These are phyloP conservation scores for Fusarium pseudonygamai DNA, from an alignment of 2,329 filamentous ascomycete species.

Conservation along the genomic window DNA sequence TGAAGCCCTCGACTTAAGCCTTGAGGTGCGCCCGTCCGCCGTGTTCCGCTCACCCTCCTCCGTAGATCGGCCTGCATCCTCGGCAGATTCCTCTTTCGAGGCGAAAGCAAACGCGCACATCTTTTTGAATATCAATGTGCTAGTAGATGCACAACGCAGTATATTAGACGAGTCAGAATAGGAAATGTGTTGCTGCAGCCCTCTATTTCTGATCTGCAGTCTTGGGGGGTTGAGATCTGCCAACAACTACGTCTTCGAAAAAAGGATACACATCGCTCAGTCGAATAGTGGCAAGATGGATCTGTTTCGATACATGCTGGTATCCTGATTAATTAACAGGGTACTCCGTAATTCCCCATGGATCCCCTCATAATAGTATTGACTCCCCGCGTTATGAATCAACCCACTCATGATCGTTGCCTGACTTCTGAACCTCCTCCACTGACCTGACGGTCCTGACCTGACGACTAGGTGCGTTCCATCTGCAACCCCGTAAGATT, in stretches of 20 bases:
- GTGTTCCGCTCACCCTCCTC: conserved; percentile 22
- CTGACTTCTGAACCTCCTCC: conserved; percentile 23
- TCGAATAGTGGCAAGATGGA: conserved; percentile 17
- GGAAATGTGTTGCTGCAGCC: conserved; percentile 19
- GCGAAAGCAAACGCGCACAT: conserved; percentile 32
- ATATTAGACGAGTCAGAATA: neutral
- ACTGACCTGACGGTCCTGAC: conserved; percentile 29
- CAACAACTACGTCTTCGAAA: conserved; percentile 11
- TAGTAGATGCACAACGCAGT: conserved; percentile 3
- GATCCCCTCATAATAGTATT: conserved; percentile 5
- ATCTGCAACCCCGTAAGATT: conserved; percentile 12
- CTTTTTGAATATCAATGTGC: conserved; percentile 1
- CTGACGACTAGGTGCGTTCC: conserved; percentile 6
- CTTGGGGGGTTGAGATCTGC: conserved; percentile 33
- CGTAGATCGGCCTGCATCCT: conserved; percentile 28
- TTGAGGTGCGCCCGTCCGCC: conserved; percentile 9
- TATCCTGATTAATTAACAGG: conserved; percentile 5
- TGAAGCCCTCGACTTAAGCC: conserved; percentile 9
- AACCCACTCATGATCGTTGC: conserved; percentile 31
- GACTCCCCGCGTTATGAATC: conserved; percentile 19
- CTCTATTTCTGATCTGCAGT: conserved; percentile 34
- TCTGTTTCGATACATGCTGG: neutral
- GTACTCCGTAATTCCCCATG: conserved; percentile 17
- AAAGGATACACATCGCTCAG: neutral
- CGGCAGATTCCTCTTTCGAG: conserved; percentile 30